phyloP scores from a whole-genome alignment of 2,329 filamentous ascomycete species.

The Penicillium brevicompactum region DNA sequence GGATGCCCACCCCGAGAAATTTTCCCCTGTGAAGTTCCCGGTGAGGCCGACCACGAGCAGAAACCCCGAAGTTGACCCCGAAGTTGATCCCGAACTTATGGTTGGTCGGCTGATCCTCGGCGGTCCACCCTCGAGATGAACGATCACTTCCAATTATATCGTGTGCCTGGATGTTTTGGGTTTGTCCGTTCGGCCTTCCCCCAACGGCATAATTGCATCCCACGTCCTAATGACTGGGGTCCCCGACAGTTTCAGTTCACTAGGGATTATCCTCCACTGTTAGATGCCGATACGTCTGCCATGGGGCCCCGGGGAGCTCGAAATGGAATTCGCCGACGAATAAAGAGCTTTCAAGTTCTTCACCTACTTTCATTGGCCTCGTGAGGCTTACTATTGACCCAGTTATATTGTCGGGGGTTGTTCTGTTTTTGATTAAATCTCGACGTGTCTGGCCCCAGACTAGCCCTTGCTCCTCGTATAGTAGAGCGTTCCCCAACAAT shows the following conservation, averaged over 20 bases:
- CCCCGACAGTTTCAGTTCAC: background rate
- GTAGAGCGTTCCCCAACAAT: background rate
- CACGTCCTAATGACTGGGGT: background rate
- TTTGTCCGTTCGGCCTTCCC: background rate
- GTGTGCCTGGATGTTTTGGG: background rate
- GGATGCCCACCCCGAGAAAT: background rate
- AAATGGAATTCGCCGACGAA: background rate
- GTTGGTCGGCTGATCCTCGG: constrained; percentile 4
- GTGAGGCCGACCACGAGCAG: background rate
- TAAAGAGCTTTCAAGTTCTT: background rate
- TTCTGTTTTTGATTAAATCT: background rate
- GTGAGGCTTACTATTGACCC: background rate
- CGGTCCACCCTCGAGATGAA: background rate
- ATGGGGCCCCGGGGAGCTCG: background rate
- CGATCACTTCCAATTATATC: constrained; percentile 2
- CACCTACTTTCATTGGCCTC: background rate
- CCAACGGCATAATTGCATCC: background rate
- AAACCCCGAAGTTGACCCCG: background rate
- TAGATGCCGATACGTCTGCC: background rate
- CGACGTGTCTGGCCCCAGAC: background rate
- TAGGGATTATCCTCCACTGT: background rate
- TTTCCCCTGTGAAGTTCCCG: background rate
- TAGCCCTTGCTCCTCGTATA: background rate
- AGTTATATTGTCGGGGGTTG: background rate
- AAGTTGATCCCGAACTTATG: constrained; percentile 1